Conservation (phyloP, 768 basidiomycete genomes). For the Psilocybe subaeruginosa region DNA sequence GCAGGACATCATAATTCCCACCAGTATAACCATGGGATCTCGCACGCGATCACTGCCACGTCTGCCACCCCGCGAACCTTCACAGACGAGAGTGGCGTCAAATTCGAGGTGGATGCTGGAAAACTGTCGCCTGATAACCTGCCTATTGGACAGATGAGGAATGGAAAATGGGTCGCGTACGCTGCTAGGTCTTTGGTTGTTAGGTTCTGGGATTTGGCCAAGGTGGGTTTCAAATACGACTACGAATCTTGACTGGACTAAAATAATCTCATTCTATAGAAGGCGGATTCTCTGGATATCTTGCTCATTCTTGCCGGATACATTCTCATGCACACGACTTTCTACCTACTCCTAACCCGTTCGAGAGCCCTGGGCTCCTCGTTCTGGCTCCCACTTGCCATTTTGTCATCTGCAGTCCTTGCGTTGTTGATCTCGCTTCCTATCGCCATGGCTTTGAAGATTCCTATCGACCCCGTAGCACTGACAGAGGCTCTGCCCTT, state of each 20-base stretch:
- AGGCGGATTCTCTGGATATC: slow-evolving; percentile 96
- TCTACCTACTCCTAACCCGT: slow-evolving; percentile 87
- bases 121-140: slow-evolving; percentile 44
- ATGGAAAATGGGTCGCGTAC: slow-evolving; percentile 88
- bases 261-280: slow-evolving; percentile 42
- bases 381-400: slow-evolving; percentile 63
- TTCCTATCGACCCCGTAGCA: slow-evolving; percentile 90
- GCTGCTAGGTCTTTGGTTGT: slow-evolving; percentile 74
- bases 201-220: slow-evolving; percentile 86
- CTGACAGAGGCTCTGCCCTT: slow-evolving; percentile 96
- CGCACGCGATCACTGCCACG: background rate
- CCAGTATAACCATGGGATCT: slow-evolving; percentile 1
- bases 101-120: slow-evolving; percentile 43
- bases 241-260: background rate
- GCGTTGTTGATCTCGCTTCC: slow-evolving; percentile 87
- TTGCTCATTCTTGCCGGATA: slow-evolving; percentile 93
- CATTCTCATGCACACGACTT: slow-evolving; percentile 93
- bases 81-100: slow-evolving; percentile 6
- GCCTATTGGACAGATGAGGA: slow-evolving; percentile 74
- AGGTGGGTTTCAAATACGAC: slow-evolving; percentile 37
- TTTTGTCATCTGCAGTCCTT: slow-evolving; percentile 79
- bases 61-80: slow-evolving; percentile 21
- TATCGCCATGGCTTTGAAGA: slow-evolving; percentile 68
- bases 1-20: background rate
- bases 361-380: slow-evolving; percentile 82